phyloP scores from a whole-genome alignment of 768 basidiomycete species.

The Melanogaster broomeanus region DNA sequence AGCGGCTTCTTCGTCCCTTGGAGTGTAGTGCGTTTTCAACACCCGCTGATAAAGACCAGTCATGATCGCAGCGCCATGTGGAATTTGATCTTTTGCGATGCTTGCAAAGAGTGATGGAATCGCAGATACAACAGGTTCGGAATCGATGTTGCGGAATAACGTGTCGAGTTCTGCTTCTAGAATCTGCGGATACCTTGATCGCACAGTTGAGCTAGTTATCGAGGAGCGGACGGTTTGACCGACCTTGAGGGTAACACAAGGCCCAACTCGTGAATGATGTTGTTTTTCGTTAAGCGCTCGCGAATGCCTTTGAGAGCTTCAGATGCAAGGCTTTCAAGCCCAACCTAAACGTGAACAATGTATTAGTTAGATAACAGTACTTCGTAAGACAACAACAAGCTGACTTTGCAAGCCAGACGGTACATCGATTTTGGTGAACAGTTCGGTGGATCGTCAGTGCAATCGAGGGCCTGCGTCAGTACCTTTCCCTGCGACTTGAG shows the following conservation, averaged over 20 bases:
- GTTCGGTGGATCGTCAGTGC: background rate
- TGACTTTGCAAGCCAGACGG: constrained; percentile 36
- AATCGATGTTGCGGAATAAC: constrained; percentile 7
- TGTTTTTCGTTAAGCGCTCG: constrained; percentile 14
- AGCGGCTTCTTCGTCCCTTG: too few relatives aligned
- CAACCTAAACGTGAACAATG: constrained; percentile 12
- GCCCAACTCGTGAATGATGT: constrained; percentile 27
- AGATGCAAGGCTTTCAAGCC: constrained; percentile 12
- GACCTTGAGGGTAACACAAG: constrained; percentile 28
- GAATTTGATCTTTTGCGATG: constrained; percentile 6
- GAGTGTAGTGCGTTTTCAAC: constrained; percentile 4
- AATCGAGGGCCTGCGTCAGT: background rate
- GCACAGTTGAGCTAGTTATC: background rate
- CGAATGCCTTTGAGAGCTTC: constrained; percentile 21
- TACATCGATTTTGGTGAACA: constrained; percentile 43
- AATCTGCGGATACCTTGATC: constrained; percentile 3
- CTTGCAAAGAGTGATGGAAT: constrained; percentile 4
- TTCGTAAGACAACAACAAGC: background rate
- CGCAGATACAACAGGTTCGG: background rate
- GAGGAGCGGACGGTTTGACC: background rate
- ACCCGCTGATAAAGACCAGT: constrained; percentile 2
- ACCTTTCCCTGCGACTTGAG: constrained; percentile 16
- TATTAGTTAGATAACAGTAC: background rate
- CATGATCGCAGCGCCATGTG: constrained; percentile 12
- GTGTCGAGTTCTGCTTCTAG: constrained; percentile 7